These are phyloP conservation scores for Diplodia sapinea DNA, from an alignment of 2,329 filamentous ascomycete species.

Conservation along the genomic window DNA sequence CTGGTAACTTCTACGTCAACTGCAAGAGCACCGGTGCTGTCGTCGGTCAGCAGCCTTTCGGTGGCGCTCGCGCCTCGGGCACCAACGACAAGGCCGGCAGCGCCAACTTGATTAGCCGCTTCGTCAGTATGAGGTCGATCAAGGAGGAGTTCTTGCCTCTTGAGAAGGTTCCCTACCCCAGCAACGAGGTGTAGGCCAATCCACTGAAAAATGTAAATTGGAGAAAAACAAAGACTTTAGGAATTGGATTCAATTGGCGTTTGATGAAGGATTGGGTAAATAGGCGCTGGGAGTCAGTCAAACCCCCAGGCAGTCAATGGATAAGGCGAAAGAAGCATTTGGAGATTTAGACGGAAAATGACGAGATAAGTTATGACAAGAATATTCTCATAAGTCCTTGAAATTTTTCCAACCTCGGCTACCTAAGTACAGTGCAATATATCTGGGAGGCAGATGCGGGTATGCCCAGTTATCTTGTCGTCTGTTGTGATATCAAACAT, in stretches of 20 bases:
- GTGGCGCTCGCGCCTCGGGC: conserved; percentile 61
- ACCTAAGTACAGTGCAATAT: too few species aligned
- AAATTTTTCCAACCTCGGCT: not conserved
- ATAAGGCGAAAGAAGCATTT: not conserved
- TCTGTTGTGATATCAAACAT: too few species aligned
- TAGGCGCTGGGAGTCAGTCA: not conserved
- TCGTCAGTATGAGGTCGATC: conserved; percentile 62
- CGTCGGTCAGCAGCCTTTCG: conserved; percentile 59
- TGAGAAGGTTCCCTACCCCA: conserved; percentile 58
- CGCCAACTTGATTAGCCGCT: conserved; percentile 57
- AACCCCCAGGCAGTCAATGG: not conserved
- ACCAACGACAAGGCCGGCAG: conserved; percentile 65
- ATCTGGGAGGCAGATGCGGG: too few species aligned
- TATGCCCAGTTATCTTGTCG: too few species aligned
- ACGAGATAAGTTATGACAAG: not conserved
- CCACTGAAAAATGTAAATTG: not conserved
- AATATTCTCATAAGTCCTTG: not conserved
- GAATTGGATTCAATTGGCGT: not conserved
- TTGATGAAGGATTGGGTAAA: not conserved
- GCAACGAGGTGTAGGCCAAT: conserved; percentile 52
- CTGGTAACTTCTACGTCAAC: conserved; percentile 87
- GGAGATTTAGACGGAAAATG: not conserved
- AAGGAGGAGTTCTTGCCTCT: conserved; percentile 62
- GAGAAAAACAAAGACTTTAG: not conserved
- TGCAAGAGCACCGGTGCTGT: conserved; percentile 70